Base-by-base conservation (phyloP, 192 early-diverging fungal species). In the Coemansia sp. region DNA sequence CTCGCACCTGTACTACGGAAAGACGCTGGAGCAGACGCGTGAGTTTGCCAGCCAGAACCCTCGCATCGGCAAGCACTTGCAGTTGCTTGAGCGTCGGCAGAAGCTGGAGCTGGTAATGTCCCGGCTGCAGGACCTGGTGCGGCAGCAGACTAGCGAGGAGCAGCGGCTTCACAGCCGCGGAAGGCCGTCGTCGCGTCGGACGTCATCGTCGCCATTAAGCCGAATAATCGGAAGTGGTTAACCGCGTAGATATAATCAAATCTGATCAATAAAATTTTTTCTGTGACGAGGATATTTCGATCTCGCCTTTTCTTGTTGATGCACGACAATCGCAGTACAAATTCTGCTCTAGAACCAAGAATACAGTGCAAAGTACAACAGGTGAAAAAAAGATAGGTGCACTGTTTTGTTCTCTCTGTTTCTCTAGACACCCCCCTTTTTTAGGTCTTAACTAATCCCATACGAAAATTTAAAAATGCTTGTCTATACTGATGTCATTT, bases 41-140 rank as follows among this genome's bases (percentile, higher is more conserved):
- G 84, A 89, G 64, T 98, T 99, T 85, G 95, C 95, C 20, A 85
- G 86, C 60, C 92, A 99, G 78, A 99, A 99, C 72, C 92, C 92
- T 5, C 74, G 79, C 5, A 87, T 99, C 14, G 78, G 88, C 21
- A 87, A 90, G 69, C 97, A 99, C 75, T 77, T 99, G 73, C 86
- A 89, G 38, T 75, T 97, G 66, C 89, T 94, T 78, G 94, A 98
- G 63, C 88, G 91, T 63, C 90, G 93, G 63, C 81, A 75, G 33
- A 92, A 92, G 68, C 84, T 98, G 53, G 95, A 97, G 76, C 76
- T 90, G 53, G 92, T 91, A 8, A 85, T 90, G 89, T 41, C 69
- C 49, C 69, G 73, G 21, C 70, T 84, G 35, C 69, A 67, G 59
- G 73, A 83, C 18, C 69, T 83, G 64, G 66, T 75, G 48, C 72